Conservation (phyloP, 257 asterid species). For the Solanum chiquidenum region DNA sequence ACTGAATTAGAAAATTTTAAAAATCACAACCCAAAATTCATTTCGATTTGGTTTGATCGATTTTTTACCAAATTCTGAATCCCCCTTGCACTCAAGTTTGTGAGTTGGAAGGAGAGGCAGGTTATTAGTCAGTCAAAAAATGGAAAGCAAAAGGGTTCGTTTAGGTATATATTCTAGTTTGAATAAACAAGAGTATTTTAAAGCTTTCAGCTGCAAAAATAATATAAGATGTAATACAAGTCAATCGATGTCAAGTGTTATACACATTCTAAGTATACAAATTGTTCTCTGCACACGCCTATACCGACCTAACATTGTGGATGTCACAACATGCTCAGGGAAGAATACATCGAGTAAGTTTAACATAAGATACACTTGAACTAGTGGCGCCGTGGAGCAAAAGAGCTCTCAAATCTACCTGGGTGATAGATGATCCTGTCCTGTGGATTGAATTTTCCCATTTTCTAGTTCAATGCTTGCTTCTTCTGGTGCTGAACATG, state of each 20-base stretch:
- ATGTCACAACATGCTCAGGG: background rate
- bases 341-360: background rate
- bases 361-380: background rate
- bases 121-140: background rate
- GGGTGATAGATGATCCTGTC: constrained; percentile 10
- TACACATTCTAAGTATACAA: background rate
- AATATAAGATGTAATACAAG: background rate
- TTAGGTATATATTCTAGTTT: background rate
- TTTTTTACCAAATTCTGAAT: background rate
- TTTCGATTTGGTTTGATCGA: background rate
- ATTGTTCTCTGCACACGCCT: background rate
- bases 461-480: constrained; percentile 36
- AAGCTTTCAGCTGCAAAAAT: background rate
- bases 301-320: background rate
- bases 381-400: background rate
- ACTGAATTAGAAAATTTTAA: background rate
- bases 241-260: background rate
- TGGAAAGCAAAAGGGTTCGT: background rate
- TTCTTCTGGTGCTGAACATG: constrained; percentile 29
- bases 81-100: background rate
- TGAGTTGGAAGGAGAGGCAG: background rate
- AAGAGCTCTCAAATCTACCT: background rate
- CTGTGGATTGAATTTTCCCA: constrained; percentile 12
- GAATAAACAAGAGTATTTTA: background rate
- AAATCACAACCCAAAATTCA: background rate